Conservation (phyloP, 2,329 filamentous ascomycete species). For the Emmonsia crescens region DNA sequence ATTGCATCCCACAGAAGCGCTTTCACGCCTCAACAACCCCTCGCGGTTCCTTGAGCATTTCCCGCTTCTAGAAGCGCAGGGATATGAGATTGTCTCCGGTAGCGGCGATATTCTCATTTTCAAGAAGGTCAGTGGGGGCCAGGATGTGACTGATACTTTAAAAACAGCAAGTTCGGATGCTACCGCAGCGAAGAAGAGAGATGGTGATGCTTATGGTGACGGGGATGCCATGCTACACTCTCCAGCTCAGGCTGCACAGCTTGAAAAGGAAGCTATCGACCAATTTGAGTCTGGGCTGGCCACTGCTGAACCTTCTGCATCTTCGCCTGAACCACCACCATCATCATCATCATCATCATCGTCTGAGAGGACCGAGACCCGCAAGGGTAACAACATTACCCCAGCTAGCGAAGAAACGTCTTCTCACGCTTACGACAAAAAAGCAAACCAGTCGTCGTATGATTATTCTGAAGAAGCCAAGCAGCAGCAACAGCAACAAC, state of each 20-base stretch:
- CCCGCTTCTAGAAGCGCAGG: conserved; percentile 26
- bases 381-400: conserved; percentile 16
- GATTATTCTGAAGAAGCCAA: conserved; percentile 4
- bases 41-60: conserved; percentile 34
- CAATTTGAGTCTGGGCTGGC: conserved; percentile 1
- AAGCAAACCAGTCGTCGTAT: neutral
- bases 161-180: neutral
- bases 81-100: conserved; percentile 34
- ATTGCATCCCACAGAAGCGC: conserved; percentile 23
- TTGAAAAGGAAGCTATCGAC: conserved; percentile 8
- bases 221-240: conserved; percentile 6
- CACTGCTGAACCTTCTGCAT: neutral
- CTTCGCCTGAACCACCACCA: neutral
- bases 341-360: no score
- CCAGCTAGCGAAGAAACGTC: neutral
- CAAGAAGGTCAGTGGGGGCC: conserved; percentile 13
- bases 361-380: no score
- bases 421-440: conserved; percentile 10
- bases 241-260: conserved; percentile 2
- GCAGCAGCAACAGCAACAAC: neutral
- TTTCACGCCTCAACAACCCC: conserved; percentile 29
- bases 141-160: neutral
- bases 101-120: conserved; percentile 34
- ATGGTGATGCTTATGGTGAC: neutral
- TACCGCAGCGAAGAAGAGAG: neutral